Conservation (phyloP, 768 basidiomycete species). For the Termitomyces eurrhizus region DNA sequence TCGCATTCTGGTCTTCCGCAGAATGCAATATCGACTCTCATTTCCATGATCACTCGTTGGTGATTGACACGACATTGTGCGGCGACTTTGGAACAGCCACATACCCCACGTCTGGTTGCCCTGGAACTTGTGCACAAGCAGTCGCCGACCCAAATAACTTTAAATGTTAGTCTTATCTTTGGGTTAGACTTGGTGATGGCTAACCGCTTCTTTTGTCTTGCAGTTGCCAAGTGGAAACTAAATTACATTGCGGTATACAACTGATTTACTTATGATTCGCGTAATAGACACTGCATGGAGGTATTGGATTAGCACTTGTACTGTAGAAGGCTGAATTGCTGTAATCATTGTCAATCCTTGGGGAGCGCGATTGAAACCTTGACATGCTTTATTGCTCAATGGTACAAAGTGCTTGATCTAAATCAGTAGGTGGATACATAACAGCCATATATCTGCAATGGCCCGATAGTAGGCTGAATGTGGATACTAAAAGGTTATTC, state of each 20-base stretch:
- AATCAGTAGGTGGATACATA: no score
- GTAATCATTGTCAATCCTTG: neutral
- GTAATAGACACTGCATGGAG: neutral
- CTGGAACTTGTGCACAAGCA: conserved; percentile 42
- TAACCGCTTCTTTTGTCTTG: neutral
- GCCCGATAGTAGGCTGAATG: no score
- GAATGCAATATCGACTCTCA: conserved; percentile 46
- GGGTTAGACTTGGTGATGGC: neutral
- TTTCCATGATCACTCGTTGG: conserved; percentile 50
- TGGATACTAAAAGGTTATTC: no score
- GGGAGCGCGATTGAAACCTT: neutral
- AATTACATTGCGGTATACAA: conserved; percentile 30
- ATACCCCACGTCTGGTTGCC: conserved; percentile 27
- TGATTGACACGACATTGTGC: conserved; percentile 45
- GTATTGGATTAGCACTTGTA: neutral
- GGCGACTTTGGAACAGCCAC: conserved; percentile 41
- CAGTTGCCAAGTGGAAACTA: conserved; percentile 56
- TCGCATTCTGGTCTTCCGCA: conserved; percentile 38
- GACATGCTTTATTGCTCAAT: neutral
- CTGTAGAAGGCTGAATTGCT: neutral
- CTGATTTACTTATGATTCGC: neutral
- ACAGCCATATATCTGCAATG: no score
- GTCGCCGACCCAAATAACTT: conserved; percentile 59
- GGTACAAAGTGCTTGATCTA: neutral
- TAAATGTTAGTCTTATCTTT: conserved; percentile 21